Evolutionary conservation across 768 basidiomycete species (phyloP).

Genomic region (Russula compacta): DNA sequence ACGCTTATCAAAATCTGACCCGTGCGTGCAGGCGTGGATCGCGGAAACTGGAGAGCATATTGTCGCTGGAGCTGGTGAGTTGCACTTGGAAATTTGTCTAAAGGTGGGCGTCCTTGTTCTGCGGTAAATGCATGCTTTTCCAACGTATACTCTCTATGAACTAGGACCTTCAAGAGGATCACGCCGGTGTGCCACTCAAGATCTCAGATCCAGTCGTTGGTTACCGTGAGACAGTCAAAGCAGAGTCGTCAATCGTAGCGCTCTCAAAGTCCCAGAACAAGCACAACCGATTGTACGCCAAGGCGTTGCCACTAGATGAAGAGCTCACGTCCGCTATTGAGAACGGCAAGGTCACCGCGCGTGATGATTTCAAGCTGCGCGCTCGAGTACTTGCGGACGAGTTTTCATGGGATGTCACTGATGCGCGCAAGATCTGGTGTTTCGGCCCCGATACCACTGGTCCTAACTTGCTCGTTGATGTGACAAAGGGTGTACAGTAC

Average conservation of each 20-base stretch:
- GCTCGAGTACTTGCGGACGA: constrained; percentile 96
- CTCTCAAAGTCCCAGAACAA: constrained; percentile 99
- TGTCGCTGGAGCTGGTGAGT: constrained; percentile 97
- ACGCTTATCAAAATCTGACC: constrained; percentile 99
- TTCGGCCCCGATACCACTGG: constrained; percentile 99
- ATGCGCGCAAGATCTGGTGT: constrained; percentile 99
- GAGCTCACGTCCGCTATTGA: constrained; percentile 94
- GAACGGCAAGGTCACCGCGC: constrained; percentile 68
- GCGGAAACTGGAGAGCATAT: constrained; percentile 93
- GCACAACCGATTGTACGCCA: constrained; percentile 96
- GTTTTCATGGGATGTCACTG: constrained; percentile 97
- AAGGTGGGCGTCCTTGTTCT: constrained; percentile 47
- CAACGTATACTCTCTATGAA: constrained; percentile 1
- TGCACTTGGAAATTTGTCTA: constrained; percentile 98
- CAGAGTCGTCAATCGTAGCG: constrained; percentile 92
- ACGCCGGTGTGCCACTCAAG: constrained; percentile 98
- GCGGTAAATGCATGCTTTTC: not conserved
- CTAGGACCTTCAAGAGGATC: constrained; percentile 97
- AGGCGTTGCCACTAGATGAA: constrained; percentile 89
- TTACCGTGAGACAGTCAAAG: constrained; percentile 94
- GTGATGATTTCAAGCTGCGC: constrained; percentile 97
- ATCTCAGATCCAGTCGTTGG: constrained; percentile 96
- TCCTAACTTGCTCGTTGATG: constrained; percentile 93
- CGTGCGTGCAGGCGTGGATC: constrained; percentile 96
- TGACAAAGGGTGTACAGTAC: constrained; percentile 99